Evolutionary conservation across 2,329 filamentous ascomycete species (phyloP).

Genomic region (Sporothrix pallida): DNA sequence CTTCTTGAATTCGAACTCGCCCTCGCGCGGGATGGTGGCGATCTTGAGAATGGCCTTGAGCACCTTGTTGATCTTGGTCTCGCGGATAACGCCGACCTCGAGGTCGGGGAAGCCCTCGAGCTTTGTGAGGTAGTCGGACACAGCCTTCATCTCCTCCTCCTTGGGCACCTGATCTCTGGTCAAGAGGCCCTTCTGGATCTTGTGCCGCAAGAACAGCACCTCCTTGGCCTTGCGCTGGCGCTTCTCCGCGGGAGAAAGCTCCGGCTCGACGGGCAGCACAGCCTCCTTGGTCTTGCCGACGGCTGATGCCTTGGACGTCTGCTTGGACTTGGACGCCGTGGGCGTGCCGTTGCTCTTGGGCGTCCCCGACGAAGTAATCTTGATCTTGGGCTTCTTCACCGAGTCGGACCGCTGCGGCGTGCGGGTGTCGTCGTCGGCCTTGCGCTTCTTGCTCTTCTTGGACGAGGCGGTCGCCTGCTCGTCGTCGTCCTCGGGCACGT

Average conservation of each 20-base stretch:
- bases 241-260: conserved; percentile 64
- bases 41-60: conserved; percentile 93
- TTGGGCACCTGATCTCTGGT: conserved; percentile 84
- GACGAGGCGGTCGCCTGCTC: conserved; percentile 50
- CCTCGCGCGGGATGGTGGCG: conserved; percentile 81
- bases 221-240: conserved; percentile 68
- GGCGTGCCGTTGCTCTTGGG: conserved; percentile 59
- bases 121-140: conserved; percentile 78
- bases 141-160: conserved; percentile 79
- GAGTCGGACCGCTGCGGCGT: conserved; percentile 57
- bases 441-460: conserved; percentile 77
- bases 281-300: conserved; percentile 46
- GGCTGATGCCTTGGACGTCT: conserved; percentile 28
- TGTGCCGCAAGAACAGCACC: conserved; percentile 92
- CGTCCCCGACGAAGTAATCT: conserved; percentile 58
- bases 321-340: conserved; percentile 52
- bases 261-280: conserved; percentile 58
- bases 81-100: conserved; percentile 85
- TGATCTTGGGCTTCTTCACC: conserved; percentile 72
- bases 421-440: conserved; percentile 71
- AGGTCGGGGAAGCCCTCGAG: conserved; percentile 81
- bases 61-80: conserved; percentile 98
- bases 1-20: conserved; percentile 86
- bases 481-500: conserved; percentile 59
- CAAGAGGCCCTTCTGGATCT: conserved; percentile 91